phyloP scores from a whole-genome alignment of 805 yeast genomes.

The Ogataea trehalophila region DNA sequence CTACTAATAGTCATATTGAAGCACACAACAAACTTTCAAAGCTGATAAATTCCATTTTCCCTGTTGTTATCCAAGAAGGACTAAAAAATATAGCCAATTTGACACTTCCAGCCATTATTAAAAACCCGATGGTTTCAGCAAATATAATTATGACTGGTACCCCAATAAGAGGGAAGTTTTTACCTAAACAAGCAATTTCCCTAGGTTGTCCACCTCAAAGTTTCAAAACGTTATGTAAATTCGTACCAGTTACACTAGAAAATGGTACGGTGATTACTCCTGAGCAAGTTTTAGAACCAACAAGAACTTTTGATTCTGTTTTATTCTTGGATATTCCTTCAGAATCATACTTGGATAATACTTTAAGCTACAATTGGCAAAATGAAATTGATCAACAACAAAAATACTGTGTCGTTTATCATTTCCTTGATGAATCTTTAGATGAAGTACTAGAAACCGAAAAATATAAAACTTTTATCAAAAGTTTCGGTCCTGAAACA shows the following conservation, averaged over 20 bases:
- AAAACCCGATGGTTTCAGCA: conserved; percentile 39
- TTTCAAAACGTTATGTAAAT: conserved; percentile 56
- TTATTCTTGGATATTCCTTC: conserved; percentile 73
- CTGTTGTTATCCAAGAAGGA: conserved; percentile 7
- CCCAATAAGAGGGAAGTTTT: conserved; percentile 74
- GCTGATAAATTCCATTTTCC: conserved; percentile 24
- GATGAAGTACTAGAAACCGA: conserved; percentile 36
- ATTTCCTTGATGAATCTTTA: conserved; percentile 59
- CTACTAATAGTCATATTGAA: neutral
- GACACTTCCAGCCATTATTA: conserved; percentile 21
- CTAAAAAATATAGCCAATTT: conserved; percentile 18
- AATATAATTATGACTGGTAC: conserved; percentile 64
- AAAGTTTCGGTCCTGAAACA: conserved; percentile 45
- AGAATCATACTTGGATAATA: conserved; percentile 35
- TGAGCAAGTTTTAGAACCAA: conserved; percentile 65
- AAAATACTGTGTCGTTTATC: conserved; percentile 54
- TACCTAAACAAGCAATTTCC: conserved; percentile 55
- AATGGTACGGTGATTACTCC: conserved; percentile 60
- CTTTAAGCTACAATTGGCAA: conserved; percentile 24
- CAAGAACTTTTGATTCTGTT: conserved; percentile 53
- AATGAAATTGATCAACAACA: conserved; percentile 6
- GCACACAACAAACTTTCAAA: conserved; percentile 8
- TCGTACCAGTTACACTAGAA: conserved; percentile 49
- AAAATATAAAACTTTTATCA: conserved; percentile 45
- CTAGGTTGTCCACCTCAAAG: conserved; percentile 64